Evolutionary conservation across 768 basidiomycete genomes (phyloP).

Genomic region (Russula abietina): DNA sequence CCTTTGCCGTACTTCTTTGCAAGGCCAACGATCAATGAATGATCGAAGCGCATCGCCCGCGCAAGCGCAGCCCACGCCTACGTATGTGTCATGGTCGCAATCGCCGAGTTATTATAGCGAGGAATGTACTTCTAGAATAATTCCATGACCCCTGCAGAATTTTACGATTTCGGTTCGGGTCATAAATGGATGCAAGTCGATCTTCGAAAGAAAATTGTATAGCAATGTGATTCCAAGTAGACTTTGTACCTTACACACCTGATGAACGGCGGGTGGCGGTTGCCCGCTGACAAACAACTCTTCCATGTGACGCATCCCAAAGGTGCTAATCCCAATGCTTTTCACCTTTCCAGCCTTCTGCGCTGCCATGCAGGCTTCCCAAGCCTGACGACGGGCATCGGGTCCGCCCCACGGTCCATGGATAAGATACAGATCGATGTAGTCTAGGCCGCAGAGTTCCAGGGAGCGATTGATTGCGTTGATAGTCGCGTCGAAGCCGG

Average conservation of each 20-base stretch:
- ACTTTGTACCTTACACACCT: slow-evolving; percentile 35
- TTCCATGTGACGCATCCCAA: slow-evolving; percentile 53
- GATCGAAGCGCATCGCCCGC: slow-evolving; percentile 56
- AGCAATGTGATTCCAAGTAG: slow-evolving; percentile 3
- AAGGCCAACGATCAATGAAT: slow-evolving; percentile 44
- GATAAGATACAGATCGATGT: slow-evolving; percentile 67
- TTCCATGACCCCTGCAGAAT: slow-evolving; percentile 49
- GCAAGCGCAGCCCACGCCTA: slow-evolving; percentile 74
- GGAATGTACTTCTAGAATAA: slow-evolving; percentile 54
- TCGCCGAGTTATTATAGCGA: not conserved
- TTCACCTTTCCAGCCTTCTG: slow-evolving; percentile 53
- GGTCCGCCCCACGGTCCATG: slow-evolving; percentile 63
- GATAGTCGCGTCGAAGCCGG: slow-evolving; percentile 43
- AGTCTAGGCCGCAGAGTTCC: slow-evolving; percentile 47
- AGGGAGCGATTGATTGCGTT: slow-evolving; percentile 48
- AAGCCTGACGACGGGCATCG: slow-evolving; percentile 50
- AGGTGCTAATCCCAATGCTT: slow-evolving; percentile 61
- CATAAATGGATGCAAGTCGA: slow-evolving; percentile 67
- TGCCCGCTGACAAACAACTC: slow-evolving; percentile 44
- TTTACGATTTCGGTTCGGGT: slow-evolving; percentile 54
- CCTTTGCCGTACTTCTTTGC: slow-evolving; percentile 46
- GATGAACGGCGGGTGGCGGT: slow-evolving; percentile 54
- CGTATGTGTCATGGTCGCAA: not conserved
- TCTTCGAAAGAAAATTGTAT: slow-evolving; percentile 29
- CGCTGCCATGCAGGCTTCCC: slow-evolving; percentile 60